A percentile compares a stretch with the other conserved stretches of the same genome.
Conservation (phyloP, 768 basidiomycete genomes). For the Stropharia rugosoannulata region DNA sequence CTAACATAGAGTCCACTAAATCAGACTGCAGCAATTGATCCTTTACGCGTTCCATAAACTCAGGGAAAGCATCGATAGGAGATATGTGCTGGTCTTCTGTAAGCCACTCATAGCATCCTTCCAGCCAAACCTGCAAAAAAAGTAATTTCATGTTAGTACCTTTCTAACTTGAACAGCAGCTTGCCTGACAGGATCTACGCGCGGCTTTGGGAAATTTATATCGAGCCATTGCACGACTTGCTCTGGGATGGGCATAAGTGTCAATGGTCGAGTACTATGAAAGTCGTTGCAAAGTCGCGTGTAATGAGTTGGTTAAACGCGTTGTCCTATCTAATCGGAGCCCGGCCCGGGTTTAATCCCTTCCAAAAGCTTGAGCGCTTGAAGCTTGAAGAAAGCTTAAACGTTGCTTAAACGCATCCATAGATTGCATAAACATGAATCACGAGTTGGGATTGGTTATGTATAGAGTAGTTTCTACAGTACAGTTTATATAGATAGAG, state of each 20-base stretch:
- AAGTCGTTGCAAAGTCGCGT: conserved; percentile 2
- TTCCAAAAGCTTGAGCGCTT: too few relatives aligned
- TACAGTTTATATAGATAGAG: background rate
- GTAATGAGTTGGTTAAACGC: background rate
- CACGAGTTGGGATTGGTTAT: conserved; percentile 1
- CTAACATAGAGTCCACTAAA: conserved; percentile 68
- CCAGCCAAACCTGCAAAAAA: conserved; percentile 67
- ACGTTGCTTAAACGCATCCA: too few relatives aligned
- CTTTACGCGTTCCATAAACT: conserved; percentile 56
- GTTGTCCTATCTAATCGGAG: background rate
- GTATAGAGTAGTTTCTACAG: background rate
- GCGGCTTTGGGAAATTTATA: conserved; percentile 56
- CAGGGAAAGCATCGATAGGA: conserved; percentile 44
- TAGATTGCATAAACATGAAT: too few relatives aligned
- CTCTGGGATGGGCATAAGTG: conserved; percentile 24
- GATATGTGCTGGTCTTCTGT: conserved; percentile 43
- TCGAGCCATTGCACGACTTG: conserved; percentile 53
- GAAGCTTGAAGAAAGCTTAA: too few relatives aligned
- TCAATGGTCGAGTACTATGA: background rate
- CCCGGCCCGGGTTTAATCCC: too few relatives aligned
- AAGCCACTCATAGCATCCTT: conserved; percentile 70
- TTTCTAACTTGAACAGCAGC: background rate
- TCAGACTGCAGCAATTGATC: conserved; percentile 71
- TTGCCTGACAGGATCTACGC: conserved; percentile 56
- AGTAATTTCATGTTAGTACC: conserved; percentile 1